A percentile compares a stretch with the other conserved stretches of the same genome.
These are phyloP conservation scores for Aureobasidium lini DNA, from an alignment of 2,329 filamentous ascomycete species.

Conservation along the genomic window DNA sequence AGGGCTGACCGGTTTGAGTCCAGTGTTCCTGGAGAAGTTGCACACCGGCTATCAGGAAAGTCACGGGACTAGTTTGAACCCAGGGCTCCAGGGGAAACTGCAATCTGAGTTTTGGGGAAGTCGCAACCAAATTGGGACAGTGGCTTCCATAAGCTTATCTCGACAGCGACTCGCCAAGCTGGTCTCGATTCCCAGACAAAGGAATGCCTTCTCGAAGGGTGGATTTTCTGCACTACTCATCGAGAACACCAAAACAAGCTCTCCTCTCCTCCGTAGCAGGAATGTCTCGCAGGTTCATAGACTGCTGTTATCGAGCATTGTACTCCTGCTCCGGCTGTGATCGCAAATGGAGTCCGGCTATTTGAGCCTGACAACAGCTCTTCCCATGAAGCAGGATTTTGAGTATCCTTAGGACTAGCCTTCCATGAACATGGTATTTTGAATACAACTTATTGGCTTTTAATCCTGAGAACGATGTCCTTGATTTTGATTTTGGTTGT, in stretches of 20 bases:
- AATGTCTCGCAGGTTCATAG: too few species aligned
- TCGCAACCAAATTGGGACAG: conserved; percentile 1
- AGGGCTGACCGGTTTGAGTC: conserved; percentile 8
- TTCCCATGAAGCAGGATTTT: too few species aligned
- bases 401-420: too few species aligned
- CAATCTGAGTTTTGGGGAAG: conserved; percentile 1
- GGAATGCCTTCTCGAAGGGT: not conserved
- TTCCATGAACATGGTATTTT: too few species aligned
- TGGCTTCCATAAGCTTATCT: conserved; percentile 5
- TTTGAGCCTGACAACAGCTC: too few species aligned
- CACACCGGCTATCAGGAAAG: not conserved
- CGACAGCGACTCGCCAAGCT: not conserved
- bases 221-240: not conserved
- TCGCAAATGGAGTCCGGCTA: too few species aligned
- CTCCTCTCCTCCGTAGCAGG: not conserved
- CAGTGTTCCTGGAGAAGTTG: conserved; percentile 5
- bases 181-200: not conserved
- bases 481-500: too few species aligned
- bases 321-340: too few species aligned
- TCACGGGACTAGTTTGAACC: not conserved
- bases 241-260: not conserved
- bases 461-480: too few species aligned
- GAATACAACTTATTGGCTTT: too few species aligned
- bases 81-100: not conserved
- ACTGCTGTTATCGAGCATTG: too few species aligned